Conservation (phyloP, 2,329 filamentous ascomycete species). For the Triangularia verruculosa region DNA sequence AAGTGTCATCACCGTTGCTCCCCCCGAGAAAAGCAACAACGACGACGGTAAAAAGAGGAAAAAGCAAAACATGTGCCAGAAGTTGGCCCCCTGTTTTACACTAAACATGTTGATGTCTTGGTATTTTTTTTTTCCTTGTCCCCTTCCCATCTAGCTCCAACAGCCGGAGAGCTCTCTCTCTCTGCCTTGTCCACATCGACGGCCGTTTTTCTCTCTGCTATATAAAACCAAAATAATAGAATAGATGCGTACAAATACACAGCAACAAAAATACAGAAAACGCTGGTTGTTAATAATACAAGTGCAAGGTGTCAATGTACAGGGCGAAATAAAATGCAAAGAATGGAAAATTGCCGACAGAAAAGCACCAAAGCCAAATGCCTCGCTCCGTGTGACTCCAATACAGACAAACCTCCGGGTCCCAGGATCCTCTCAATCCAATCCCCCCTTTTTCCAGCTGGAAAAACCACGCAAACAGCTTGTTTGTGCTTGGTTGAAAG, state of each 20-base stretch:
- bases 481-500: not conserved
- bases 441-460: not conserved
- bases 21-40: conserved; percentile 3
- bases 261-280: conserved; percentile 1
- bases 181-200: not conserved
- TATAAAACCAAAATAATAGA: conserved; percentile 1
- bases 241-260: conserved; percentile 10
- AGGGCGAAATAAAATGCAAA: conserved; percentile 1
- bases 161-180: not conserved
- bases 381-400: not conserved
- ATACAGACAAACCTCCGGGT: not conserved
- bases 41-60: not conserved
- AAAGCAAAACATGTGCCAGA: conserved; percentile 7
- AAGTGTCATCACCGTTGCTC: conserved; percentile 5
- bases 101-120: not conserved
- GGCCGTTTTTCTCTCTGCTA: not conserved
- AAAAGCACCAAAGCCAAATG: conserved; percentile 2
- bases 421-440: not conserved
- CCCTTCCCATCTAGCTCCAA: not conserved
- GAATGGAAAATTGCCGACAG: conserved; percentile 1
- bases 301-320: conserved; percentile 12
- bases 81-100: not conserved
- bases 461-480: not conserved
- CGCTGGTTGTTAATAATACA: conserved; percentile 1
- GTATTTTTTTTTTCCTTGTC: not conserved